Percentiles rank a stretch among this genome's conserved stretches.
These are phyloP conservation scores for Boechera stricta DNA, from an alignment of 345 rosid species.

Conservation along the genomic window DNA sequence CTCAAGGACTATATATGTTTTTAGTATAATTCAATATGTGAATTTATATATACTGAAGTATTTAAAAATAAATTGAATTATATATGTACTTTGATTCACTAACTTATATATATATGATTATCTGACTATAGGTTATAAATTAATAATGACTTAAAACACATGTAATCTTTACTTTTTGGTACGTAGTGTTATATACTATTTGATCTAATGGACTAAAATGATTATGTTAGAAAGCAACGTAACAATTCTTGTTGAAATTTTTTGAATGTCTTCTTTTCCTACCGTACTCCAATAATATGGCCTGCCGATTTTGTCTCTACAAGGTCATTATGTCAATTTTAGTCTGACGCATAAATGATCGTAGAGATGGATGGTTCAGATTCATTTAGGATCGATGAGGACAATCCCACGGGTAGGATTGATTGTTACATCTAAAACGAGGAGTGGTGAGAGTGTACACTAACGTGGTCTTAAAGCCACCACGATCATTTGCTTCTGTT, in stretches of 20 bases:
- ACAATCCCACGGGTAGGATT: conserved; percentile 44
- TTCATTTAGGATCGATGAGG: background rate
- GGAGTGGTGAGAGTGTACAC: conserved; percentile 45
- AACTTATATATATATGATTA: conserved; percentile 16
- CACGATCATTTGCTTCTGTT: background rate
- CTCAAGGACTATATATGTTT: background rate
- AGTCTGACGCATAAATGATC: conserved; percentile 18
- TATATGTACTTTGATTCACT: conserved; percentile 1
- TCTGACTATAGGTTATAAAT: conserved; percentile 10
- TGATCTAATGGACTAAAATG: conserved; percentile 29
- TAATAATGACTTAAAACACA: conserved; percentile 8
- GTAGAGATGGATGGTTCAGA: conserved; percentile 38
- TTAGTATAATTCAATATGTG: background rate
- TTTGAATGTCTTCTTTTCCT: conserved; percentile 17
- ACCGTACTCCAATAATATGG: conserved; percentile 33
- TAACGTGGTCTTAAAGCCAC: conserved; percentile 31
- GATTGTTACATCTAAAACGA: conserved; percentile 32
- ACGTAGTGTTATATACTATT: background rate
- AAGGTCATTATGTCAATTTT: conserved; percentile 49
- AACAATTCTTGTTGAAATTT: conserved; percentile 24
- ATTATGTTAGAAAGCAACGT: conserved; percentile 37
- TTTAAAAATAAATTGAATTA: background rate
- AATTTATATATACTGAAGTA: background rate
- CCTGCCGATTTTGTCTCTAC: conserved; percentile 32
- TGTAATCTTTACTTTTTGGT: conserved; percentile 24